Conservation (phyloP, 768 basidiomycete genomes). For the Mycena galericulata region DNA sequence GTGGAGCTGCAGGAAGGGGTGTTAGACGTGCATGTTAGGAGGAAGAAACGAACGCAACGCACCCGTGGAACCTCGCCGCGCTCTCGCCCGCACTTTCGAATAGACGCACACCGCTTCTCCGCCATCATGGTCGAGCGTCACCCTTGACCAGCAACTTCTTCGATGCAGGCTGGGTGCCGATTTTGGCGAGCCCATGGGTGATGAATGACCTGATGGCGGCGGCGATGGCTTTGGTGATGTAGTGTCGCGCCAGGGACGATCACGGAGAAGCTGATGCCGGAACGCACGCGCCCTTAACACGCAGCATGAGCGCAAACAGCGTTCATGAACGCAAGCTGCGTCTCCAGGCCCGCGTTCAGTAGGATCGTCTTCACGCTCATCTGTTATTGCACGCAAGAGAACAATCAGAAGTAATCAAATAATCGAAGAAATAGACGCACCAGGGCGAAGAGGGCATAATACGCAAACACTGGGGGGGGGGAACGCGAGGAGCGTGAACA, state of each 20-base stretch:
- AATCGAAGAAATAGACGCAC: conserved; percentile 49
- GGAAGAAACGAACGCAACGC: conserved; percentile 40
- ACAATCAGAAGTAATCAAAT: too few species aligned
- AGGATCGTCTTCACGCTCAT: conserved; percentile 66
- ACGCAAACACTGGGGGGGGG: conserved; percentile 88
- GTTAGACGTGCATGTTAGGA: not conserved
- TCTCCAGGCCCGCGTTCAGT: conserved; percentile 72
- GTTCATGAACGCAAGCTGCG: conserved; percentile 86
- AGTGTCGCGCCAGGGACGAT: too few species aligned
- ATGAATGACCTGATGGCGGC: too few species aligned
- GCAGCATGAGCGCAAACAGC: conserved; percentile 86
- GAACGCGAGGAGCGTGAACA: conserved; percentile 86
- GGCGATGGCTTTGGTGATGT: too few species aligned
- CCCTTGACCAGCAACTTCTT: too few species aligned
- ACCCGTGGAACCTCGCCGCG: conserved; percentile 94
- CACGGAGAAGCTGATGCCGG: too few species aligned
- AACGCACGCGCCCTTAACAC: conserved; percentile 87
- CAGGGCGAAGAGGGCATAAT: conserved; percentile 84
- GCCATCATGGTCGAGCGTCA: too few species aligned
- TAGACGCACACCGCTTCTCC: conserved; percentile 86
- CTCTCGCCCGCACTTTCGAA: too few species aligned
- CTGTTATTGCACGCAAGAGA: conserved; percentile 46
- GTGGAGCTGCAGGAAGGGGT: conserved; percentile 8
- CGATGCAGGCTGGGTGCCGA: too few species aligned
- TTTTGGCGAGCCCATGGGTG: too few species aligned